Conservation (phyloP, 176 grass and related monocot species). For the Oryza coarctata region DNA sequence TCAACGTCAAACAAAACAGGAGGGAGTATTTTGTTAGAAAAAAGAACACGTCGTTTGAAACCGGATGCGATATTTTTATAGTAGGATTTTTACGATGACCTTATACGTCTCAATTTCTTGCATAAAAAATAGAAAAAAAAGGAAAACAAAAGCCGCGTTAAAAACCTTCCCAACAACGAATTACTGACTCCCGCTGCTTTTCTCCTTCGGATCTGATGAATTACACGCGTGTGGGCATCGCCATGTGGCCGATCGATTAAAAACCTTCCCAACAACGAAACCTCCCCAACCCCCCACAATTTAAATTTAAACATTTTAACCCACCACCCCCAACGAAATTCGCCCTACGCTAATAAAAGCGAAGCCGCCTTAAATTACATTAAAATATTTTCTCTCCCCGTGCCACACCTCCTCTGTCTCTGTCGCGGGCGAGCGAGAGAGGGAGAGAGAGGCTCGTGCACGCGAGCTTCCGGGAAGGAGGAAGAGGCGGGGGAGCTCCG, state of each 20-base stretch:
- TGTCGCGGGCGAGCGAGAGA: constrained; percentile 31
- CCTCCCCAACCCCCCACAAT: background rate
- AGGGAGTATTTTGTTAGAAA: too few species aligned
- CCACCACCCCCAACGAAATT: constrained; percentile 37
- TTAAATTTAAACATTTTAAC: constrained; percentile 47
- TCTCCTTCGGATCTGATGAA: constrained; percentile 20
- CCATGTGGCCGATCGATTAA: constrained; percentile 30
- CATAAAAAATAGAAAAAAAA: too few species aligned
- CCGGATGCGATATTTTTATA: too few species aligned
- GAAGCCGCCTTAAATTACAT: constrained; percentile 33
- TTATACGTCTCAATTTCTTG: too few species aligned
- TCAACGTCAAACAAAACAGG: too few species aligned
- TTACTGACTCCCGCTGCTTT: background rate
- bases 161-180: too few species aligned
- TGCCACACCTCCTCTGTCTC: constrained; percentile 9
- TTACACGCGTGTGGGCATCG: background rate
- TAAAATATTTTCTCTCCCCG: constrained; percentile 13
- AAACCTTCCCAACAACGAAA: constrained; percentile 37
- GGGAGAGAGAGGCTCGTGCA: background rate
- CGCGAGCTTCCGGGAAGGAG: constrained; percentile 13
- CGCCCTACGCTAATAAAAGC: constrained; percentile 29
- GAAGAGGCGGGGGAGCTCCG: background rate
- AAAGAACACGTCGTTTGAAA: too few species aligned
- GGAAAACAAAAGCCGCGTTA: too few species aligned
- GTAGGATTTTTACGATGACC: too few species aligned